A percentile compares a stretch with the other conserved stretches of the same genome.
Conservation (phyloP, 1,139 yeast genomes). For the Suhomyces kunorum region DNA sequence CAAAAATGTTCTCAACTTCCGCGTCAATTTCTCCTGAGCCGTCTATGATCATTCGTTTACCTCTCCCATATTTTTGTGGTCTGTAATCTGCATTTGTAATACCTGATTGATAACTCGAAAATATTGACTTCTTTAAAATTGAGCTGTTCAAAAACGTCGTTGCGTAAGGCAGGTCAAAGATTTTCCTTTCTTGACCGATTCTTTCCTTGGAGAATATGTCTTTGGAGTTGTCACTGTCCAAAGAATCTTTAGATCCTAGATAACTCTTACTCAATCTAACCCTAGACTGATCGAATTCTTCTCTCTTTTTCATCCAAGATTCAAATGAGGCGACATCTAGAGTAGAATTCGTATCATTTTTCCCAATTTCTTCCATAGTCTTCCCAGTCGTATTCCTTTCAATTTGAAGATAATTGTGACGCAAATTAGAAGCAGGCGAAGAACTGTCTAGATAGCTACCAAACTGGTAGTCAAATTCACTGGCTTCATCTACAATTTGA, state of each 20-base stretch:
- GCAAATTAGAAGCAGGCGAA: constrained; percentile 10
- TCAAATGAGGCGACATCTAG: constrained; percentile 33
- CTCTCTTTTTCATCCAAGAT: constrained; percentile 56
- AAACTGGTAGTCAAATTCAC: constrained; percentile 38
- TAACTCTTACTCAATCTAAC: constrained; percentile 23
- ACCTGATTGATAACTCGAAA: constrained; percentile 19
- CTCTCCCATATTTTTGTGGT: constrained; percentile 16
- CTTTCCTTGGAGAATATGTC: constrained; percentile 5
- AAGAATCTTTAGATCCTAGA: constrained; percentile 35
- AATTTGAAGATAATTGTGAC: constrained; percentile 8
- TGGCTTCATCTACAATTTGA: constrained; percentile 22
- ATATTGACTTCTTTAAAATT: constrained; percentile 25
- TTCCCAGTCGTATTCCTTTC: background rate
- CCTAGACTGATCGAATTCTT: constrained; percentile 42
- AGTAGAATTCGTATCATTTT: constrained; percentile 46
- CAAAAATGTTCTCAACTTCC: constrained; percentile 6
- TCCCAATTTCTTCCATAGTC: constrained; percentile 10
- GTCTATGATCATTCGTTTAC: constrained; percentile 1
- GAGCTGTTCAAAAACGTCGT: constrained; percentile 24
- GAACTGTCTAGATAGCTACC: constrained; percentile 28
- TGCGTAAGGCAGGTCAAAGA: constrained; percentile 13
- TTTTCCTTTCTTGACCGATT: constrained; percentile 5
- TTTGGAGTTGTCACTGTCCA: constrained; percentile 16
- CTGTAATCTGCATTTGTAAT: too few relatives aligned
- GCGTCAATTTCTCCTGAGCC: background rate